phyloP scores from a whole-genome alignment of 2,329 filamentous ascomycete species.

The Arthrobotrys musiformis region DNA sequence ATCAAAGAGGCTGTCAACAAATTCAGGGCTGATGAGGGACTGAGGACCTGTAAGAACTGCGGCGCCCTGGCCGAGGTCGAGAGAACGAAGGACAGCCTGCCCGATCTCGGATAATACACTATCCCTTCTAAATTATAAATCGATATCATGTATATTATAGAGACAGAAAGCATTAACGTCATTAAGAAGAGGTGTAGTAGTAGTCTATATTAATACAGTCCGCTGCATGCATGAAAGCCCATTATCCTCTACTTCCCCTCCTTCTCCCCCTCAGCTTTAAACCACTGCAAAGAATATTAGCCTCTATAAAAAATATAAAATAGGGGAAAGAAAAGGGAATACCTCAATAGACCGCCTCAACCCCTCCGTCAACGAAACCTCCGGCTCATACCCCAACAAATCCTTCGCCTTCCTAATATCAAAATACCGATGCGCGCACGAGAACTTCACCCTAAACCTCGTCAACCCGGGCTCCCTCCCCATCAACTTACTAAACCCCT shows the following conservation, averaged over 20 bases:
- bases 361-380: slow-evolving; percentile 60
- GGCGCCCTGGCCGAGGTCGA: slow-evolving; percentile 72
- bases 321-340: not conserved
- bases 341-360: slow-evolving; percentile 60
- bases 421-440: slow-evolving; percentile 61
- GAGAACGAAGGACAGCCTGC: slow-evolving; percentile 34
- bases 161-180: slow-evolving; percentile 15
- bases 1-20: slow-evolving; percentile 89
- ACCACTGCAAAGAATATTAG: slow-evolving; percentile 45
- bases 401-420: slow-evolving; percentile 61
- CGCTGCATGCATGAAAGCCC: slow-evolving; percentile 9
- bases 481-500: slow-evolving; percentile 59
- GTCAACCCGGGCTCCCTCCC: slow-evolving; percentile 60
- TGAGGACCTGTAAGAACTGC: slow-evolving; percentile 80
- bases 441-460: slow-evolving; percentile 60
- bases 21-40: slow-evolving; percentile 76
- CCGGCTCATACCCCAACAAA: slow-evolving; percentile 61
- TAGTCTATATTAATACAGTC: slow-evolving; percentile 49
- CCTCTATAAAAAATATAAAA: not conserved
- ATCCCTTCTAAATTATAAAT: not conserved
- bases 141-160: not conserved
- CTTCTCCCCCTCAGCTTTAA: slow-evolving; percentile 42
- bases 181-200: slow-evolving; percentile 32
- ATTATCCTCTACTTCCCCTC: slow-evolving; percentile 2
- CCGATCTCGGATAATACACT: not conserved